Base-by-base conservation (phyloP, 2,329 filamentous ascomycete genomes). In the Stenocarpella maydis region DNA sequence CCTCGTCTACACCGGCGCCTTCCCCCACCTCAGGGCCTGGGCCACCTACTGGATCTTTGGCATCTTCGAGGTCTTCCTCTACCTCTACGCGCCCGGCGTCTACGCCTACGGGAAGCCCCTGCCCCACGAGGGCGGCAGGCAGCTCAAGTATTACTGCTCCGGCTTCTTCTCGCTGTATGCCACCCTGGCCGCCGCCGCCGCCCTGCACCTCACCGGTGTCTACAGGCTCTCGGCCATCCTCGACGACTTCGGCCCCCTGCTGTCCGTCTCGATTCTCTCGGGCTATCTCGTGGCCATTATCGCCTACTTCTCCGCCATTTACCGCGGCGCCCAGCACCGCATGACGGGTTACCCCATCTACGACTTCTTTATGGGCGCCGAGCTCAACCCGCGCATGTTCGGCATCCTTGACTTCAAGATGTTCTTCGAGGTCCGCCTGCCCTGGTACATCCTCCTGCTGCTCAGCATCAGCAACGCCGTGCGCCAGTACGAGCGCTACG, bases 31-130 rank as follows among this genome's bases (percentile, higher is more conserved):
- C 65, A 91, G 91, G 79, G 95, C 95, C 2, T 99, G 95, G 95
- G 82, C 86, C 70, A 97, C 97, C 78, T 99, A 98, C 85, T 99
- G 96, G 96, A 84, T 85, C 65, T 98, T 98, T 81, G 92, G 97
- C 82, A 80, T 97, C 75, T 92, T 94, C 69, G 93, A 98, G 82
- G 93, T 86, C 68, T 84, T 90, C 49, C 92, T 92, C 78, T 99
- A 99, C 82, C 88, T 95, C 77, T 83, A 90, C 70, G 88, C 98
- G 76, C 96, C 96, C 2, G 96, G 96, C 72, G 90, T 99, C 72
- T 95, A 90, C 82, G 89, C 90, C 70, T 92, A 94, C 77, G 96
- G 96, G 74, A 97, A 97, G 83, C 92, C 95, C 58, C 88, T 99
- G 54, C 88, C 91, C 26, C 92, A 97, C 77, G 86, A 91, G 76